Conservation (phyloP, 345 rosid genomes). For the Angophora floribunda region DNA sequence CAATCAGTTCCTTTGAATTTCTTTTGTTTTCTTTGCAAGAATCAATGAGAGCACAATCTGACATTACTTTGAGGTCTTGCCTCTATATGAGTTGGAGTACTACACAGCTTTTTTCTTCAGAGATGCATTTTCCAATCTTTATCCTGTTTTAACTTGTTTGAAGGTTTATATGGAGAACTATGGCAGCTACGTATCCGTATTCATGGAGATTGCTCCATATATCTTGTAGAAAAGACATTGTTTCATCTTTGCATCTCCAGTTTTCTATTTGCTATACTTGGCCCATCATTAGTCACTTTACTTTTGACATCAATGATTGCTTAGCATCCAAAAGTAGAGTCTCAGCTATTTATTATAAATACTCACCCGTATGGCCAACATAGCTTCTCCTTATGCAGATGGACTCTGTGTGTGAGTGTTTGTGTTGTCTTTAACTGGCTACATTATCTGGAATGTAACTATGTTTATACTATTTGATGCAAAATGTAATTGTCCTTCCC, state of each 20-base stretch:
- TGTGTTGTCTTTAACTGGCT: not conserved
- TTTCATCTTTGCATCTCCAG: not conserved
- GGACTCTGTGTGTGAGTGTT: not conserved
- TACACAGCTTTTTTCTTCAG: not conserved
- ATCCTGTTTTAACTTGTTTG: not conserved
- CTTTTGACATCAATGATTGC: not conserved
- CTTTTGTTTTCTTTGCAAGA: not conserved
- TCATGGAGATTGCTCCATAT: not conserved
- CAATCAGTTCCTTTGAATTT: not conserved
- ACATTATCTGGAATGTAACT: not conserved
- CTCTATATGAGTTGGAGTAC: not conserved
- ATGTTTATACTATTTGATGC: not conserved
- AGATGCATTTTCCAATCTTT: not conserved
- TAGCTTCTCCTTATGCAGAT: not conserved
- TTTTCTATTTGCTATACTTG: not conserved
- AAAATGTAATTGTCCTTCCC: not conserved
- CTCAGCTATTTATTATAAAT: not conserved
- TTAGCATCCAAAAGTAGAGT: not conserved
- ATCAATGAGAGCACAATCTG: not conserved
- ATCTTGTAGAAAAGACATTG: not conserved
- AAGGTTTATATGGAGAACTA: not conserved
- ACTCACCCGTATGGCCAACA: not conserved
- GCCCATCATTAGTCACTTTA: not conserved
- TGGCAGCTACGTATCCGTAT: not conserved
- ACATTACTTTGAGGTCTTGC: not conserved